Percentiles rank a stretch among this genome's conserved stretches.
These are phyloP conservation scores for Gleditsia sinensis DNA, from an alignment of 306 rosid genomes.

Conservation along the genomic window DNA sequence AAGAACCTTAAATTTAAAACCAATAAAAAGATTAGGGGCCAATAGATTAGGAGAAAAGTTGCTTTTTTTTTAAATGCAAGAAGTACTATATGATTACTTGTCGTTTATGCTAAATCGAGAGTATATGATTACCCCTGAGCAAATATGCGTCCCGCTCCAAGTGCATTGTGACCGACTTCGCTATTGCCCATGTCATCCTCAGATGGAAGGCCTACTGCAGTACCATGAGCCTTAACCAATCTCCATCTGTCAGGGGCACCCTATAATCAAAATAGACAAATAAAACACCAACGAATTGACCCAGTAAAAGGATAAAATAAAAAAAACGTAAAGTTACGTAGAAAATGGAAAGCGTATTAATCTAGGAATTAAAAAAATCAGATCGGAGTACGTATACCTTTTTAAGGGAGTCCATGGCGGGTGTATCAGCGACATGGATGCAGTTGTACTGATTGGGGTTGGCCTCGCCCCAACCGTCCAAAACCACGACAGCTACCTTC, in stretches of 20 bases:
- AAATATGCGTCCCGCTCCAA: conserved; percentile 95
- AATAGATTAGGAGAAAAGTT: neutral
- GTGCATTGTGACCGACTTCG: conserved; percentile 98
- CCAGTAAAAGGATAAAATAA: neutral
- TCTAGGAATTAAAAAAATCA: neutral
- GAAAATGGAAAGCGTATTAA: neutral
- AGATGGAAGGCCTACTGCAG: conserved; percentile 90
- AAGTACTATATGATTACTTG: neutral
- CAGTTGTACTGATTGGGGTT: conserved; percentile 73
- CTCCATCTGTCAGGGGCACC: conserved; percentile 94
- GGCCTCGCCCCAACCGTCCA: conserved; percentile 99
- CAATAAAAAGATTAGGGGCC: neutral
- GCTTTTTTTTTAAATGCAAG: too few relatives aligned
- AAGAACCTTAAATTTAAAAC: too few relatives aligned
- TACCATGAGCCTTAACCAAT: conserved; percentile 90
- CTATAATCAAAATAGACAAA: conserved; percentile 35
- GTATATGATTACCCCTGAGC: conserved; percentile 78
- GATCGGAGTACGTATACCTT: conserved; percentile 36
- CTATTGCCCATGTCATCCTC: conserved; percentile 99
- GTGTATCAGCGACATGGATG: conserved; percentile 86
- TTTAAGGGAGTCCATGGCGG: conserved; percentile 94
- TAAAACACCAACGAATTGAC: neutral
- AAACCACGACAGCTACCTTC: conserved; percentile 68
- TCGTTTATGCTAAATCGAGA: neutral
- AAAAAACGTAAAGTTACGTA: neutral